A percentile compares a stretch with the other conserved stretches of the same genome.
These are phyloP conservation scores for Recurvomyces mirabilis DNA, from an alignment of 495 filamentous ascomycete species.

Conservation along the genomic window DNA sequence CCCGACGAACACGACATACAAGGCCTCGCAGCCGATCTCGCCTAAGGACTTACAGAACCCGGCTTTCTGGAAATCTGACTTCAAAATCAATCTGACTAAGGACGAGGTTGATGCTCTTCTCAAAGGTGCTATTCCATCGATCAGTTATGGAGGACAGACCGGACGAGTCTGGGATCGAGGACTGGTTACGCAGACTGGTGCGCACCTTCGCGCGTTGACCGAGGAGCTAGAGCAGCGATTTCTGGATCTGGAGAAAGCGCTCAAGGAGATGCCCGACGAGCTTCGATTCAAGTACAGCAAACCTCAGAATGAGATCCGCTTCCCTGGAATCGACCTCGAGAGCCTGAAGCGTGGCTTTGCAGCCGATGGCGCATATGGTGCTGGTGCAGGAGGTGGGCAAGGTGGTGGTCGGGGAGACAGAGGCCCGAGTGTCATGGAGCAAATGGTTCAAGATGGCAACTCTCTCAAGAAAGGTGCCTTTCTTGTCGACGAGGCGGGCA, in stretches of 20 bases:
- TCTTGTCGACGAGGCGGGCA: conserved; percentile 16
- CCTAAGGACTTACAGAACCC: conserved; percentile 11
- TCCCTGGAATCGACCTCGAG: conserved; percentile 14
- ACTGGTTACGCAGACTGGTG: conserved; percentile 68
- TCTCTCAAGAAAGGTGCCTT: conserved; percentile 17
- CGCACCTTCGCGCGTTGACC: conserved; percentile 64
- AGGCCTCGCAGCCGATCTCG: conserved; percentile 8
- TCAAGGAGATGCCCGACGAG: conserved; percentile 24
- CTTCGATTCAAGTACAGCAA: conserved; percentile 8
- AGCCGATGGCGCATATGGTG: background rate
- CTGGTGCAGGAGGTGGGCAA: background rate
- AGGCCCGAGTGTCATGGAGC: conserved; percentile 15
- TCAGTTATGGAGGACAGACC: conserved; percentile 30
- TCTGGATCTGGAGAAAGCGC: conserved; percentile 56
- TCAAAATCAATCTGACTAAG: conserved; percentile 24
- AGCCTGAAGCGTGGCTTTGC: conserved; percentile 10
- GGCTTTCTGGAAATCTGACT: conserved; percentile 14
- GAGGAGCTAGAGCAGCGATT: conserved; percentile 67
- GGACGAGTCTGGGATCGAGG: conserved; percentile 34
- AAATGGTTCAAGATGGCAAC: conserved; percentile 17
- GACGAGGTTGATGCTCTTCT: conserved; percentile 26
- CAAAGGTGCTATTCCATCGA: conserved; percentile 30
- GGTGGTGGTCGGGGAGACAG: background rate
- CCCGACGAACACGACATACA: conserved; percentile 5
- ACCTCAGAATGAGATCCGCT: conserved; percentile 17